Evolutionary conservation across 192 early-diverging fungal species (phyloP), one percentile per base, ranked within the genome.

Genomic region (Phlyctochytrium planicorne): DNA sequence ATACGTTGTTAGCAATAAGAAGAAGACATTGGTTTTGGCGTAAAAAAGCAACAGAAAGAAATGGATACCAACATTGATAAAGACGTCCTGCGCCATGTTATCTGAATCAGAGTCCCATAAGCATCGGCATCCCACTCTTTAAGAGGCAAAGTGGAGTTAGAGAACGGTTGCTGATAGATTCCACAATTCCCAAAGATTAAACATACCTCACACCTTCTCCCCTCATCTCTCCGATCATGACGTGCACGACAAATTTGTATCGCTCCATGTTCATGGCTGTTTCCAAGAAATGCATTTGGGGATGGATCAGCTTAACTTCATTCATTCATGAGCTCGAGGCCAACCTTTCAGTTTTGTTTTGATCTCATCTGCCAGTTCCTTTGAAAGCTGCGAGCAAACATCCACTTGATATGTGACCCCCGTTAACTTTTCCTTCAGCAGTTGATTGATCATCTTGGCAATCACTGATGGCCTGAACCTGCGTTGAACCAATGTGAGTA

Each of bases 21-120:
- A n/a, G n/a, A n/a, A n/a, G 40, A 50, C n/a, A n/a, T 14, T 14
- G 12, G 40, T 50, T 50, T 50, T 50, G 40, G n/a, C 12, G 10
- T n/a, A 50, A 50, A 14, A 14, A 50, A 10, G 12, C n/a, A 50
- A 14, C n/a, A 10, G 10, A 10, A 10, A 14, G 40, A 29, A 24
- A 57, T 57, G 17, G 25, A 56, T 0, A 71, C 72, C 66, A 67
- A 85, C 84, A 66, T 85, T 87, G 32, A 78, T 82, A 63, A 85
- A 87, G 3, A 75, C 80, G 35, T 87, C 82, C 34, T 87, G 79
- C 1, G 83, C 85, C 50, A 87, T 64, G 50, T 83, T 86, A 59
- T 87, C 85, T n/a, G 85, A 78, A 68, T 87, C 85, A 20, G 83
- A 68, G 40, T 87, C 85, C 85, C 85, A 87, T 33, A 87, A 81